Base-by-base conservation (phyloP, 1,284 basidiomycete genomes). In the Abortiporus biennis region DNA sequence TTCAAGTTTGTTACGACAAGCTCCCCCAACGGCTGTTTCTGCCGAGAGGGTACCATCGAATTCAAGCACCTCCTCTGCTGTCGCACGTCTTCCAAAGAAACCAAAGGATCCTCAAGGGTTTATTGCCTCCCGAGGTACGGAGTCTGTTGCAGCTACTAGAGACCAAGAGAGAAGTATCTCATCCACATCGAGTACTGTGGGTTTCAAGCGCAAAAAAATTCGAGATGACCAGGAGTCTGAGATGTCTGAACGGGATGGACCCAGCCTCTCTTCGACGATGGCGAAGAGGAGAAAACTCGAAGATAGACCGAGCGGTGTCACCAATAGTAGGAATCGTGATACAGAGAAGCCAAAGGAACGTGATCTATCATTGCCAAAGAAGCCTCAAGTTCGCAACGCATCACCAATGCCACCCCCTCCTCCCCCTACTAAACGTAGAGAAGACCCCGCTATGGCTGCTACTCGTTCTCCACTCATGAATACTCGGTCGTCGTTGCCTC, bases 301-400 rank as follows among this genome's bases (percentile, higher is more conserved):
- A 13, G 16, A 46, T 46, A 19, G 56, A 53, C 32, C 43, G 54
- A 36, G 42, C 47, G 21, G 33, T 23, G 36, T 21, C 20, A 16
- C 19, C 29, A 21, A 29, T 39, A 38, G 31, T 16, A 31, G 45
- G 36, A 40, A 47, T 19, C 39, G 42, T 39, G 47, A 34, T 55
- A 59, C 32, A 16, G 46, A 50, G 32, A 42, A 29, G 29, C 11
- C 35, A 15, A 57, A 51, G 24, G 38, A 42, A 15, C 43, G 56
- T 25, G 62, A 66, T 27, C 42, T 53, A 19, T 55, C 55, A 2
- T 44, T 62, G 2, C 58, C 57, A 31, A 62, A 63, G 50, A 67
- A 64, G 50, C 47, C 50, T 8, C 31, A 47, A 6, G 39, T 45
- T 15, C 54, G 54, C 9, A 63, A 66, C 13, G 46, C 43, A 8